phyloP scores from a whole-genome alignment of 1,139 yeast species.

The Sugiyamaella pinicola region DNA sequence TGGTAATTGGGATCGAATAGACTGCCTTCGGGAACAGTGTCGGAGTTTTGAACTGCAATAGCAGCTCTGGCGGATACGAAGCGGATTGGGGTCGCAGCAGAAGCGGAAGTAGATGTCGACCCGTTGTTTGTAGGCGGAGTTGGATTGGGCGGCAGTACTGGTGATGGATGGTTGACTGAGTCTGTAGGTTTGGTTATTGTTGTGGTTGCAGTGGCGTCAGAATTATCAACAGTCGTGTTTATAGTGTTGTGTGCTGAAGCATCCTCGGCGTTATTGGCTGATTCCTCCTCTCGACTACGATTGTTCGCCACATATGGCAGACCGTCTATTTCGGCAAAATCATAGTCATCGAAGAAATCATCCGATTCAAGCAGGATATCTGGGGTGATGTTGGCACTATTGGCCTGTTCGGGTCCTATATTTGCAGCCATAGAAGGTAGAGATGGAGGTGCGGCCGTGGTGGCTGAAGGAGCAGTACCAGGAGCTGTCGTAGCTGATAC shows the following conservation, averaged over 20 bases:
- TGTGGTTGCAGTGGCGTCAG: neutral
- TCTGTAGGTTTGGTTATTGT: no score
- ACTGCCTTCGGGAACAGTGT: constrained; percentile 45
- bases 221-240: neutral
- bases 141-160: constrained; percentile 1
- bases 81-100: constrained; percentile 38
- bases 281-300: neutral
- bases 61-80: constrained; percentile 66
- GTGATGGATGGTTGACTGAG: neutral
- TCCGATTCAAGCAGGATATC: constrained; percentile 12
- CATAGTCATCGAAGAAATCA: constrained; percentile 29
- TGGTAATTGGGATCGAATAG: constrained; percentile 52
- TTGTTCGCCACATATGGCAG: constrained; percentile 22
- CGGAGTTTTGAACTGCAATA: constrained; percentile 49
- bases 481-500: constrained; percentile 6
- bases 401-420: neutral
- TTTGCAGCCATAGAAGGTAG: constrained; percentile 7
- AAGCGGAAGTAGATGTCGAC: no score
- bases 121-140: neutral
- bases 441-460: constrained; percentile 1
- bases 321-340: constrained; percentile 25
- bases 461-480: neutral
- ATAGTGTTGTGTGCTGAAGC: constrained; percentile 1
- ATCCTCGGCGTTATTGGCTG: neutral
- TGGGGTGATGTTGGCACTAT: neutral